Percentiles rank a stretch among this genome's conserved stretches.
Conservation (phyloP, 2,329 filamentous ascomycete genomes). For the Fusarium sp. region DNA sequence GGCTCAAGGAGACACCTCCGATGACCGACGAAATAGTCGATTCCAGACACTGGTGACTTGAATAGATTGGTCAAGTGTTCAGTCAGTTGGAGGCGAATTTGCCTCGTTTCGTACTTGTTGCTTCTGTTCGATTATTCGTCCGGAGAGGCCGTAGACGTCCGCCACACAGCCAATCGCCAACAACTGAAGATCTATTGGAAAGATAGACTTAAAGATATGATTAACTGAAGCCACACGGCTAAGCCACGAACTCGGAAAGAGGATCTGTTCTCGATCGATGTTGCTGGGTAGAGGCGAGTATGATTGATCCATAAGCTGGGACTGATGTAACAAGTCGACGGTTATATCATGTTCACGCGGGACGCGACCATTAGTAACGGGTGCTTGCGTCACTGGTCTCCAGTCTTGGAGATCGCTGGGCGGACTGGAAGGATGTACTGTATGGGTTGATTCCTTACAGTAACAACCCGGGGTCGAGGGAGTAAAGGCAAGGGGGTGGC, state of each 20-base stretch:
- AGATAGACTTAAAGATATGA: background rate
- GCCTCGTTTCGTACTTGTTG: background rate
- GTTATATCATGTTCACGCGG: conserved; percentile 10
- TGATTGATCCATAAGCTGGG: background rate
- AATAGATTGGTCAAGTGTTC: background rate
- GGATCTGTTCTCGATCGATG: background rate
- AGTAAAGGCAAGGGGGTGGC: conserved; percentile 13
- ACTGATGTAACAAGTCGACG: background rate
- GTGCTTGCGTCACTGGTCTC: conserved; percentile 25
- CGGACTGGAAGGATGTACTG: too few species aligned
- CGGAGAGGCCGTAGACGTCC: background rate
- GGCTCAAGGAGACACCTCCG: conserved; percentile 3
- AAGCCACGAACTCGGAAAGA: background rate
- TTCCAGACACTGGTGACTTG: background rate
- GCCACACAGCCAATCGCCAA: background rate
- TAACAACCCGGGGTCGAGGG: conserved; percentile 1
- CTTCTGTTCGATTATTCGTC: conserved; percentile 4
- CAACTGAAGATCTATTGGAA: background rate
- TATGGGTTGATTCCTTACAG: background rate
- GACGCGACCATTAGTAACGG: background rate
- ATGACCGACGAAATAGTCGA: conserved; percentile 12
- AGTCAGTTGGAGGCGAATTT: conserved; percentile 7
- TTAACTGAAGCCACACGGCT: background rate
- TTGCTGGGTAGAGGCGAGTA: background rate
- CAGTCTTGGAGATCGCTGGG: conserved; percentile 1